Conservation (phyloP, 345 rosid species). For the Conringia planisiliqua region DNA sequence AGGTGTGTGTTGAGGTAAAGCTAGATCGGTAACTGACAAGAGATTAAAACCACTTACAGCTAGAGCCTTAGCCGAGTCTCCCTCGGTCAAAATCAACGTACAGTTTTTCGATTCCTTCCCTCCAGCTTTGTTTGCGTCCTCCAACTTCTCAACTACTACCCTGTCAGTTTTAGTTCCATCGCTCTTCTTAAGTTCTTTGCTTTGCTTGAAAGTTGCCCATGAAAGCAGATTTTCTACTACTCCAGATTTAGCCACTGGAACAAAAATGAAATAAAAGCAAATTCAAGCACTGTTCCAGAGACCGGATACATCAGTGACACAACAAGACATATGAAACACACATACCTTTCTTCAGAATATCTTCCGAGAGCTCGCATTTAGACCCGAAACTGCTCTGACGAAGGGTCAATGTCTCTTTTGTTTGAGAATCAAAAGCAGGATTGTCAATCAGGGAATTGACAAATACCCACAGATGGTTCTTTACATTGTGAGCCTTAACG, state of each 20-base stretch:
- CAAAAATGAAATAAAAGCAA: not conserved
- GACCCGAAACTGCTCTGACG: conserved; percentile 96
- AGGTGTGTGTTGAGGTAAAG: not conserved
- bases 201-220: conserved; percentile 88
- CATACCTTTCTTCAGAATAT: conserved; percentile 81
- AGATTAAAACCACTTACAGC: conserved; percentile 56
- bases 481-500: conserved; percentile 75
- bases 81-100: conserved; percentile 94
- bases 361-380: conserved; percentile 83
- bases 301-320: not conserved
- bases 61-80: conserved; percentile 96
- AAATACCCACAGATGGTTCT: conserved; percentile 92
- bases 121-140: conserved; percentile 93
- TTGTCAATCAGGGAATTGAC: conserved; percentile 96
- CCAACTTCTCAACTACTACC: conserved; percentile 69
- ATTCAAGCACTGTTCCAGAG: not conserved
- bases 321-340: conserved; percentile 1
- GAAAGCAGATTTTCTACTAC: conserved; percentile 72
- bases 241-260: conserved; percentile 79
- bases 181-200: conserved; percentile 85
- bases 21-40: not conserved
- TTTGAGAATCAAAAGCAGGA: conserved; percentile 99
- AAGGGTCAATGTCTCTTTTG: conserved; percentile 95
- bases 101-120: conserved; percentile 71
- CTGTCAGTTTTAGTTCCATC: conserved; percentile 76